Percentiles rank a stretch among this genome's conserved stretches.
phyloP scores from a whole-genome alignment of 371 early-diverging fungal species.

The Mucor lusitanicus region DNA sequence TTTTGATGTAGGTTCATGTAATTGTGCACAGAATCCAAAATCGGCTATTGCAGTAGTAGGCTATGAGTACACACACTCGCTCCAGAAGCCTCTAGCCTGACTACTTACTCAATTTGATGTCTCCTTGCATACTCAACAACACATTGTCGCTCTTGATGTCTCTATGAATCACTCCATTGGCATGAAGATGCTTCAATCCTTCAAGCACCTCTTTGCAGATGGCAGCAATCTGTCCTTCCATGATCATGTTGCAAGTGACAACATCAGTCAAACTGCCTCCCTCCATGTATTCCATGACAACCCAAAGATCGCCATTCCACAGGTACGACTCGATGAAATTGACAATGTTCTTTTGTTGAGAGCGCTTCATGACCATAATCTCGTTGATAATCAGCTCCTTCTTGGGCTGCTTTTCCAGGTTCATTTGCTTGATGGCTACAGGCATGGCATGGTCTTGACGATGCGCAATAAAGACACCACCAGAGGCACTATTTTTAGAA shows the following conservation, averaged over 20 bases:
- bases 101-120: slow-evolving; percentile 90
- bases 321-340: slow-evolving; percentile 95
- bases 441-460: slow-evolving; percentile 59
- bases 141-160: slow-evolving; percentile 99
- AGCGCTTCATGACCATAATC: slow-evolving; percentile 91
- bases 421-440: slow-evolving; percentile 97
- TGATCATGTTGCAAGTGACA: slow-evolving; percentile 90
- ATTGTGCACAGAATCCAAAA: slow-evolving; percentile 95
- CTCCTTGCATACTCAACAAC: slow-evolving; percentile 82
- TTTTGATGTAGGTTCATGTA: slow-evolving; percentile 77
- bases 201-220: slow-evolving; percentile 91
- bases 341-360: slow-evolving; percentile 92
- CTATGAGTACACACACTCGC: neutral
- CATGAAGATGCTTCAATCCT: slow-evolving; percentile 92
- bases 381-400: slow-evolving; percentile 97
- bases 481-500: slow-evolving; percentile 75
- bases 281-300: slow-evolving; percentile 98
- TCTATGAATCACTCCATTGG: slow-evolving; percentile 94
- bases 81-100: slow-evolving; percentile 25
- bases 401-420: slow-evolving; percentile 93
- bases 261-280: slow-evolving; percentile 94
- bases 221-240: slow-evolving; percentile 94
- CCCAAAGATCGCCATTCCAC: slow-evolving; percentile 88
- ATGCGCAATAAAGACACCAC: slow-evolving; percentile 90
- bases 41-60: slow-evolving; percentile 60